Evolutionary conservation across 140 eudicot genomes (phyloP).

Genomic region (Ambrosia hybrid): DNA sequence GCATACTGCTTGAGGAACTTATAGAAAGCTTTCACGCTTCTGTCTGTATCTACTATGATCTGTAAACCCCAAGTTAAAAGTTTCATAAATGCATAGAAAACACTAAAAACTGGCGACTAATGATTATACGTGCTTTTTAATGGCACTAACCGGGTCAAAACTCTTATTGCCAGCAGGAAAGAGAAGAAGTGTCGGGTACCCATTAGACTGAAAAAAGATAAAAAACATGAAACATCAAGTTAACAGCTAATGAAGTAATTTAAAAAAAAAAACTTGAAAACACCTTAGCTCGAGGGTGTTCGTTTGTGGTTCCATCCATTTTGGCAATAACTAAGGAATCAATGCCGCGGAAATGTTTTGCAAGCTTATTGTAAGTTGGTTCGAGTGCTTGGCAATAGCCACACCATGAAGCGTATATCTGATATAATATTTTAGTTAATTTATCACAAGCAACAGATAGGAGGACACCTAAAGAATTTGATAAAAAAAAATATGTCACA

Average conservation of each 20-base stretch:
- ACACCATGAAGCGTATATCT: constrained; percentile 94
- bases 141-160: constrained; percentile 66
- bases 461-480: not conserved
- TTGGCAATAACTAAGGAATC: constrained; percentile 77
- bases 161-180: constrained; percentile 91
- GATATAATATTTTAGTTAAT: not conserved
- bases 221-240: not conserved
- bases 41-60: constrained; percentile 64
- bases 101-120: too few relatives aligned
- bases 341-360: constrained; percentile 59
- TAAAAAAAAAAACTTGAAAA: not conserved
- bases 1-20: constrained; percentile 76
- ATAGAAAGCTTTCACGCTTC: constrained; percentile 66
- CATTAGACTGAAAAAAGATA: constrained; percentile 53
- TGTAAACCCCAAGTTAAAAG: constrained; percentile 33
- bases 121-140: not conserved
- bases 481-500: not conserved
- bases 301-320: constrained; percentile 88
- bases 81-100: not conserved
- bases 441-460: constrained; percentile 10
- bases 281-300: constrained; percentile 88
- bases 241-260: not conserved
- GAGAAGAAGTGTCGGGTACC: constrained; percentile 84
- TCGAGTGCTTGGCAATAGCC: constrained; percentile 75
- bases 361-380: constrained; percentile 75